Conservation (phyloP, 2,329 filamentous ascomycete genomes). For the Neopestalotiopsis sp. region DNA sequence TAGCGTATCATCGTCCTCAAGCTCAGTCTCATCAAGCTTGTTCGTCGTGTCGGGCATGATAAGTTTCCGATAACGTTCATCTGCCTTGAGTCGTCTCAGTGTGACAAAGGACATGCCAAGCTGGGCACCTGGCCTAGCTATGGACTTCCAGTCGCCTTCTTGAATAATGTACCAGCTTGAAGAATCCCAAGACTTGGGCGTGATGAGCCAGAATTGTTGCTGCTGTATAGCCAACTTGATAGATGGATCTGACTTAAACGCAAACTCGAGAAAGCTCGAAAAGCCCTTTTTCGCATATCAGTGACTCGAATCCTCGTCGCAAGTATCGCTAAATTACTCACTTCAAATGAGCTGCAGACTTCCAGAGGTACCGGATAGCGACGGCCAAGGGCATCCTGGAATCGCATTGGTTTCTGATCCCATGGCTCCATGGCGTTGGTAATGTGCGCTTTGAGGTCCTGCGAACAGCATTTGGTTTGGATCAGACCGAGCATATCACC, state of each 20-base stretch:
- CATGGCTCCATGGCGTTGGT: neutral
- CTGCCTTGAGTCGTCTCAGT: neutral
- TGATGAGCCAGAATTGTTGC: neutral
- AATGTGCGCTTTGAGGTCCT: neutral
- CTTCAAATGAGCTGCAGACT: neutral
- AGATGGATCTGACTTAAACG: neutral
- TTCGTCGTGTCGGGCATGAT: fast-evolving
- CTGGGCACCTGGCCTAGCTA: neutral
- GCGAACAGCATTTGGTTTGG: neutral
- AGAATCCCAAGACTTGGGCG: neutral
- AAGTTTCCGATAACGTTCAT: neutral
- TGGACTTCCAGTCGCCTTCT: neutral
- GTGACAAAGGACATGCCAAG: neutral
- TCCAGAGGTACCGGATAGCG: neutral
- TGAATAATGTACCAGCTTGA: neutral
- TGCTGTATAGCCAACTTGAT: neutral
- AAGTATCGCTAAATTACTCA: no score
- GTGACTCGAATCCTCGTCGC: no score
- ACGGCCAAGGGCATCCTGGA: neutral
- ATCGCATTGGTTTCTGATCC: neutral
- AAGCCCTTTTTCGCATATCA: no score
- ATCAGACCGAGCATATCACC: neutral
- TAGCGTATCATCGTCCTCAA: neutral
- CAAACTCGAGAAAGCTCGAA: neutral
- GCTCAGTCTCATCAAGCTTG: neutral